Evolutionary conservation across 2,329 filamentous ascomycete genomes (phyloP), one percentile per base, ranked within the genome.

Genomic region (Apiospora phragmitis): DNA sequence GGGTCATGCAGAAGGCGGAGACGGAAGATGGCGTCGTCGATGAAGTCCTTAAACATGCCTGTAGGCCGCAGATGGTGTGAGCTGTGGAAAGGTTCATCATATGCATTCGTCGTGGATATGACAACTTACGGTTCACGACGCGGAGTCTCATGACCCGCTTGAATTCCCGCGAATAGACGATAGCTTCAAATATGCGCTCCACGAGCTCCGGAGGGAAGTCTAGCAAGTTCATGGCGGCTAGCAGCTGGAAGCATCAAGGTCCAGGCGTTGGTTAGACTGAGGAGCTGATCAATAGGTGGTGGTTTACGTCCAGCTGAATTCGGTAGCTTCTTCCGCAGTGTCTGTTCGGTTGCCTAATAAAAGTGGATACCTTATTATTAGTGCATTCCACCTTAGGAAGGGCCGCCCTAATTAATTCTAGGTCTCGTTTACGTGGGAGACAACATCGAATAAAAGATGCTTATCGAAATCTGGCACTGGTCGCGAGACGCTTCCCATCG

Each of bases 31-130:
- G 65, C 5, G 26, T 68, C 38, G 32, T 72, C 71, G 8, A 70
- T 62, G 26, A 65, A 72, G 49, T 47, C 1, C 24, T 49, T 71
- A 26, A 72, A 71, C 29, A 68, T 65, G 42, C 69, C 71, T 72
- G 43, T 45, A 11, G 3, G 7, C 0, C 21, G 5, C 29, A 59
- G 11, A 7, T 6, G 7, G 26, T 21, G 51, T 59, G 16, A 59
- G 51, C 7, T n/a, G 21, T 0, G 2, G 29, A n/a, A 18, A 21
- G 3, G 8, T n/a, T n/a, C 7, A 1, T 29, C 7, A 18, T 8
- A 16, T 12, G 26, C 5, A 32, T 35, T 9, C 1, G 14, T 32
- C 2, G 21, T 47, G 7, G n/a, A 21, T 2, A 6, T 21, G 26
- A 16, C 16, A 59, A 59, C 51, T 8, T 9, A 59, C 51, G 51